These are phyloP conservation scores for Rosa rugosa DNA, from an alignment of 306 rosid species.

Conservation along the genomic window DNA sequence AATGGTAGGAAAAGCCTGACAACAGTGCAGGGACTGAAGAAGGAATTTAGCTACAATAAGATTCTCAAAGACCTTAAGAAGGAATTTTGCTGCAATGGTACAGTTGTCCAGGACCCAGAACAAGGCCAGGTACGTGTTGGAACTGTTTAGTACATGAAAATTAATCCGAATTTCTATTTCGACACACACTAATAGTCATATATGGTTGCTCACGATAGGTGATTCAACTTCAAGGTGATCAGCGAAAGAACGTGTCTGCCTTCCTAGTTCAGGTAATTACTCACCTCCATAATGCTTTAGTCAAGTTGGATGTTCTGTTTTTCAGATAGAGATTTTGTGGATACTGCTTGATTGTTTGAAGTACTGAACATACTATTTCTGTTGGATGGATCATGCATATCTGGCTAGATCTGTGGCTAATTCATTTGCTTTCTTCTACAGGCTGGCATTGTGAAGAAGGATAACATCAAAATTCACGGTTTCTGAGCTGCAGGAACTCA, in stretches of 20 bases:
- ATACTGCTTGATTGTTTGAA: neutral
- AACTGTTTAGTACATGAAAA: neutral
- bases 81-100: slow-evolving; percentile 23
- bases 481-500: slow-evolving; percentile 11
- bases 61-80: slow-evolving; percentile 23
- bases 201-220: slow-evolving; percentile 3
- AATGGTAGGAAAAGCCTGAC: slow-evolving; percentile 29
- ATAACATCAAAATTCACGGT: slow-evolving; percentile 25
- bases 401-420: neutral
- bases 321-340: neutral
- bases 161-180: neutral
- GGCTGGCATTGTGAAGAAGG: slow-evolving; percentile 29
- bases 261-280: slow-evolving; percentile 15
- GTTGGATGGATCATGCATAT: neutral
- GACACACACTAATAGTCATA: neutral
- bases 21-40: slow-evolving; percentile 26
- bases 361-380: too few relatives aligned
- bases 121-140: slow-evolving; percentile 12
- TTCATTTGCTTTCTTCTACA: neutral
- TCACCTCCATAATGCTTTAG: neutral
- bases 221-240: slow-evolving; percentile 30
- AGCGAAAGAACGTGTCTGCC: slow-evolving; percentile 20
- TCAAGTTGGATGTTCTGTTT: neutral
- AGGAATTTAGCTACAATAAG: slow-evolving; percentile 22
- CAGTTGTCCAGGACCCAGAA: slow-evolving; percentile 23